phyloP scores from a whole-genome alignment of 2,329 filamentous ascomycete genomes.

The Sporothrix brunneoviolacea region DNA sequence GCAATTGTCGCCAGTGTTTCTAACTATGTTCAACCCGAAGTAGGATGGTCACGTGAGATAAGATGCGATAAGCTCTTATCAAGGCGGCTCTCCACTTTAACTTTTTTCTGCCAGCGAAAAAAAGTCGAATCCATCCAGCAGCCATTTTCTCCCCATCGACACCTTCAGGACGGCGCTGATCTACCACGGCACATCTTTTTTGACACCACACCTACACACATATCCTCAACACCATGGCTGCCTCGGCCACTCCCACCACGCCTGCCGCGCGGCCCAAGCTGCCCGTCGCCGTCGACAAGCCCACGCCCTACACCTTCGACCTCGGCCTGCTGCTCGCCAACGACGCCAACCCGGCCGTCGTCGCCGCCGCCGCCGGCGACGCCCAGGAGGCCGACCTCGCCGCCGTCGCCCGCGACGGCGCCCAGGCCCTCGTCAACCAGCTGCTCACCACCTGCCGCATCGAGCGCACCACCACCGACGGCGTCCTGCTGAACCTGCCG shows the following conservation, averaged over 20 bases:
- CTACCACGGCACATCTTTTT: too few relatives aligned
- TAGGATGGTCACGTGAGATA: background rate
- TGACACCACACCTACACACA: background rate
- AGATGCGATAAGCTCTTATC: background rate
- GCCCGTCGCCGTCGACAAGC: conserved; percentile 65
- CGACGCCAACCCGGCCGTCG: conserved; percentile 73
- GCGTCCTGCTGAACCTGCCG: conserved; percentile 77
- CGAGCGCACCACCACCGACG: conserved; percentile 52
- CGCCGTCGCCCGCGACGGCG: conserved; percentile 74
- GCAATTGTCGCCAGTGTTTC: too few relatives aligned
- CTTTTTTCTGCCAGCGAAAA: background rate
- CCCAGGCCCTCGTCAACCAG: conserved; percentile 89
- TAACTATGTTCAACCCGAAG: too few relatives aligned
- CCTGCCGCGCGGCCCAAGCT: conserved; percentile 34
- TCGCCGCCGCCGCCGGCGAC: conserved; percentile 49
- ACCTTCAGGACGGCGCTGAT: too few relatives aligned
- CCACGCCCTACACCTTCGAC: conserved; percentile 88
- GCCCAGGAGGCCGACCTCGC: conserved; percentile 46
- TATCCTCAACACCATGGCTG: too few relatives aligned
- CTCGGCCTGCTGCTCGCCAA: conserved; percentile 79
- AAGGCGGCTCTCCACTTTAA: background rate
- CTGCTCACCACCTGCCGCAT: conserved; percentile 84
- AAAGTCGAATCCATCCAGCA: too few relatives aligned
- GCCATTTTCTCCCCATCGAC: too few relatives aligned
- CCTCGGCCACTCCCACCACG: background rate